phyloP scores from a whole-genome alignment of 108 stramenopile species.

The Phaeodactylum tricornutum region DNA sequence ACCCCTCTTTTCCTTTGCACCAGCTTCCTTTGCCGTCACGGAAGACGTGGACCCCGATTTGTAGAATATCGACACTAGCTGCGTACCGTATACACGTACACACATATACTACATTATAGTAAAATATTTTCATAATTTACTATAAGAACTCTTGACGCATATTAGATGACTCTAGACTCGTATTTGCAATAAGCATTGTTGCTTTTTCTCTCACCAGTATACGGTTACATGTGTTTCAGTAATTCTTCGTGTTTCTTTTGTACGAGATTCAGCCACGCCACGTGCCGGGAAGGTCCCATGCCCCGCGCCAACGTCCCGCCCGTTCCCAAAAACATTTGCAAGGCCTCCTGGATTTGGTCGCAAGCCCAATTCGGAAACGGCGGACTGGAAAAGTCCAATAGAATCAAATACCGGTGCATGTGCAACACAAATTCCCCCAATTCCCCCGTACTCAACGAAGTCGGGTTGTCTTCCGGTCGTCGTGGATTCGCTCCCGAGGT shows the following conservation, averaged over 20 bases:
- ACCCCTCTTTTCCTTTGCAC: conserved; percentile 1
- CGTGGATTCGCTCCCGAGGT: background rate
- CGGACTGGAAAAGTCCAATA: conserved; percentile 68
- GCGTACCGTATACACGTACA: no score
- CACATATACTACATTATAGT: no score
- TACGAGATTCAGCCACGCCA: conserved; percentile 14
- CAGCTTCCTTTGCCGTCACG: conserved; percentile 1
- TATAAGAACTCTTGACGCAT: no score
- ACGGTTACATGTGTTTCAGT: conserved; percentile 16
- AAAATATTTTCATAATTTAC: no score
- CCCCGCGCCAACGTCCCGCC: conserved; percentile 8
- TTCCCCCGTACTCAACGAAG: conserved; percentile 30
- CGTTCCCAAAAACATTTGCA: conserved; percentile 35
- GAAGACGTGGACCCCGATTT: background rate
- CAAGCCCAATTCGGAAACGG: conserved; percentile 52
- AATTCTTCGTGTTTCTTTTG: conserved; percentile 21
- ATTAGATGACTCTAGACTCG: no score
- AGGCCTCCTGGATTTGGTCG: conserved; percentile 52
- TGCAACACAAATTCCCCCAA: conserved; percentile 58
- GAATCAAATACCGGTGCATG: conserved; percentile 55
- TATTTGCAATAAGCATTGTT: background rate
- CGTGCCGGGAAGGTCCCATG: conserved; percentile 2
- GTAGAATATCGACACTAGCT: background rate
- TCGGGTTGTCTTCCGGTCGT: background rate
- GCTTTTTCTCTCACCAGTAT: background rate